Evolutionary conservation across 805 yeast genomes (phyloP).

Genomic region (Peterozyma xylosa): DNA sequence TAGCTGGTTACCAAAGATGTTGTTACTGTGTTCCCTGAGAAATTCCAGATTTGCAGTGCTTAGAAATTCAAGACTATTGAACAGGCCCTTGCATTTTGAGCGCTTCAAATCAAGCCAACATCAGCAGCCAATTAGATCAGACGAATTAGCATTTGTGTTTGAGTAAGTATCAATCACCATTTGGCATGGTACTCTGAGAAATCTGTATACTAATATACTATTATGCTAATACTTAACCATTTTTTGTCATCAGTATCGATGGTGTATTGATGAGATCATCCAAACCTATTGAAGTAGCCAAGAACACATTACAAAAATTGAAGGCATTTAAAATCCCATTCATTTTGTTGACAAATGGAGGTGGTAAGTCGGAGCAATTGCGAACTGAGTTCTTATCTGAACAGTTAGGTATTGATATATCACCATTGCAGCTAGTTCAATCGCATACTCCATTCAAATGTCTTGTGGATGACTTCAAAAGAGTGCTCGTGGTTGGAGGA

Average conservation of each 20-base stretch:
- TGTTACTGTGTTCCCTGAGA: too few relatives aligned
- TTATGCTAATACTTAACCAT: background rate
- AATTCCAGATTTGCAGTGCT: too few relatives aligned
- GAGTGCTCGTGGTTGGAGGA: conserved; percentile 85
- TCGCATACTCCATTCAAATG: conserved; percentile 82
- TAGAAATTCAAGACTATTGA: too few relatives aligned
- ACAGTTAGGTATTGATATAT: conserved; percentile 35
- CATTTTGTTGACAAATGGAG: conserved; percentile 85
- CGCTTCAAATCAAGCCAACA: too few relatives aligned
- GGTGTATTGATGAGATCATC: conserved; percentile 81
- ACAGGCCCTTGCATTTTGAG: too few relatives aligned
- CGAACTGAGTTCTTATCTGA: conserved; percentile 47
- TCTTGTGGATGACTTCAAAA: conserved; percentile 40
- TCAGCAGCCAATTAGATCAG: background rate
- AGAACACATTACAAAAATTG: conserved; percentile 47
- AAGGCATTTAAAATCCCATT: conserved; percentile 57
- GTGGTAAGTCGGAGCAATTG: conserved; percentile 65
- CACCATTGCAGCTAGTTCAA: conserved; percentile 65
- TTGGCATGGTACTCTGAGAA: too few relatives aligned
- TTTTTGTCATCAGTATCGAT: conserved; percentile 53
- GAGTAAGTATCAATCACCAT: conserved; percentile 14
- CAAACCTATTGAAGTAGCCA: conserved; percentile 58
- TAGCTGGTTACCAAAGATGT: too few relatives aligned
- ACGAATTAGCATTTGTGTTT: conserved; percentile 24
- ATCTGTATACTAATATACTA: conserved; percentile 2